Percentiles rank a stretch among this genome's conserved stretches.
phyloP scores from a whole-genome alignment of 768 basidiomycete species.

The Tylopilus vinaceipallidus region DNA sequence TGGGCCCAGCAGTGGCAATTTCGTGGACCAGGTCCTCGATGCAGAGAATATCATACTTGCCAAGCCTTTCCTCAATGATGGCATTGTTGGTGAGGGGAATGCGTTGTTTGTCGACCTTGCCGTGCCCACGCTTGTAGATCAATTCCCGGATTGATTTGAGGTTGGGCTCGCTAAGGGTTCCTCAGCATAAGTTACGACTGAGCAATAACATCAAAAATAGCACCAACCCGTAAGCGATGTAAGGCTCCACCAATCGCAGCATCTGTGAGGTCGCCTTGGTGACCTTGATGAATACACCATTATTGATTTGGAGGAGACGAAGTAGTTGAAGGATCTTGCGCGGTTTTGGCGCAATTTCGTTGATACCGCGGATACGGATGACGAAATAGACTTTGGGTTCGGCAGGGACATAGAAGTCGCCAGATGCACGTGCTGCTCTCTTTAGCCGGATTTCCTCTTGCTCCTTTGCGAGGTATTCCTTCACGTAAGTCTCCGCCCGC shows the following conservation, averaged over 20 bases:
- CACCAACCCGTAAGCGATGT: conserved; percentile 93
- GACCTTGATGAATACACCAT: conserved; percentile 96
- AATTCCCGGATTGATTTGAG: conserved; percentile 95
- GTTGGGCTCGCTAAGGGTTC: conserved; percentile 76
- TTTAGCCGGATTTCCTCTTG: conserved; percentile 95
- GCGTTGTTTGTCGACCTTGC: conserved; percentile 97
- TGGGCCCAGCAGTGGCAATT: conserved; percentile 91
- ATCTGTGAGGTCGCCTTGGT: conserved; percentile 96
- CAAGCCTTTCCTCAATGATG: conserved; percentile 87
- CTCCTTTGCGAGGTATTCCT: conserved; percentile 92
- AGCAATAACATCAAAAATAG: neutral
- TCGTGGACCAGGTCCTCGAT: conserved; percentile 98
- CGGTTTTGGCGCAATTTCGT: conserved; percentile 99
- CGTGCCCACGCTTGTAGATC: conserved; percentile 99
- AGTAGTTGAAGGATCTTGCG: conserved; percentile 98
- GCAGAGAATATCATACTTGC: conserved; percentile 94
- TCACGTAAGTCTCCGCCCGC: conserved; percentile 96
- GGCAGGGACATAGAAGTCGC: conserved; percentile 97
- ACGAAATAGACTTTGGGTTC: conserved; percentile 98
- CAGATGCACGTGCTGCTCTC: conserved; percentile 85
- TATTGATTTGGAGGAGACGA: conserved; percentile 99
- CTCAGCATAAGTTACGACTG: conserved; percentile 5
- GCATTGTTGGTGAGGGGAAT: conserved; percentile 93
- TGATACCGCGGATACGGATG: conserved; percentile 98
- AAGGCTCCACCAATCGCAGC: conserved; percentile 96